A percentile compares a stretch with the other conserved stretches of the same genome.
These are phyloP conservation scores for Sicyos baderoa DNA, from an alignment of 306 rosid species.

Conservation along the genomic window DNA sequence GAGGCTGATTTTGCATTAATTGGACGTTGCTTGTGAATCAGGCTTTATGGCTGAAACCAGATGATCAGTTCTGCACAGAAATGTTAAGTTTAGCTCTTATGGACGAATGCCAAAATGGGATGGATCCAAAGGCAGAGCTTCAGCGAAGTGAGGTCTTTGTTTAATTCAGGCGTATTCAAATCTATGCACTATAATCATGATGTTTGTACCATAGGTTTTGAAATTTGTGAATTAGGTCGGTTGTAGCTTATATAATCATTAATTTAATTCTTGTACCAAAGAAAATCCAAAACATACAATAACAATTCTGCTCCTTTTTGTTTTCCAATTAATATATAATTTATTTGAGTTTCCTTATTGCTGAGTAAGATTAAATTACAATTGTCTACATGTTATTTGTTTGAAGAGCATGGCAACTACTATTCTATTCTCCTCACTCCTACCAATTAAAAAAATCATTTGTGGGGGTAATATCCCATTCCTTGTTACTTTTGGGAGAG, in stretches of 20 bases:
- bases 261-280: too few species aligned
- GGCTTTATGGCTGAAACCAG: conserved; percentile 86
- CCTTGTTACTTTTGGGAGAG: neutral
- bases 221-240: too few species aligned
- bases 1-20: conserved; percentile 44
- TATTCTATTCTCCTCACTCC: neutral
- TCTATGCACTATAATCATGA: too few species aligned
- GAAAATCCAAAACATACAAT: too few species aligned
- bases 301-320: neutral
- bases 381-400: neutral
- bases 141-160: too few species aligned
- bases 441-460: neutral
- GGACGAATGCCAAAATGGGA: conserved; percentile 15
- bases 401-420: neutral
- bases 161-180: too few species aligned
- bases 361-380: too few species aligned
- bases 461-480: neutral
- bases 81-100: conserved; percentile 69
- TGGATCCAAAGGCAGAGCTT: too few species aligned
- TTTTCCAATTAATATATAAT: neutral
- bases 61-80: conserved; percentile 87
- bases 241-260: too few species aligned
- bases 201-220: too few species aligned
- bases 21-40: conserved; percentile 28
- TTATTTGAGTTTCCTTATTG: neutral